These are phyloP conservation scores for Litchi chinensis DNA, from an alignment of 345 rosid genomes.

Conservation along the genomic window DNA sequence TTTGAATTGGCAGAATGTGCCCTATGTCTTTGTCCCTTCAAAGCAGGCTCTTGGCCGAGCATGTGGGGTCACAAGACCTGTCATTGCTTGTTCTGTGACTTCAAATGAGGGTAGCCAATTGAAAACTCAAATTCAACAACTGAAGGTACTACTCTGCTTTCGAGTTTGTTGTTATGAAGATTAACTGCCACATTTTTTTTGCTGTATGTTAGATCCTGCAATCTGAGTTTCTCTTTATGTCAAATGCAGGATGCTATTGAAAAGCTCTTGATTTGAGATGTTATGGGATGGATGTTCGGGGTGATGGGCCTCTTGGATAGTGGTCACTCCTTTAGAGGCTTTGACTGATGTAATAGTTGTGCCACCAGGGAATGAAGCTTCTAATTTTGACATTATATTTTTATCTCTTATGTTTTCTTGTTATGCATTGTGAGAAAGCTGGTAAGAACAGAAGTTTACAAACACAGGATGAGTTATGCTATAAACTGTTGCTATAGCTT, in stretches of 20 bases:
- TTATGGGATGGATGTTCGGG: slow-evolving; percentile 42
- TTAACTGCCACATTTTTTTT: too few relatives aligned
- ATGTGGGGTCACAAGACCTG: slow-evolving; percentile 92
- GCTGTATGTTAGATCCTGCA: too few relatives aligned
- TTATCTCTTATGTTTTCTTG: neutral
- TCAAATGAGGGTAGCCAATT: slow-evolving; percentile 80
- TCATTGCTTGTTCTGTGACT: slow-evolving; percentile 83
- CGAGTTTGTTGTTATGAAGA: too few relatives aligned
- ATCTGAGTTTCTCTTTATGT: neutral
- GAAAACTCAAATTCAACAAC: slow-evolving; percentile 77
- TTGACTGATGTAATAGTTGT: slow-evolving; percentile 57
- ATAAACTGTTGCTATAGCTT: neutral
- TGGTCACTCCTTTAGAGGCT: slow-evolving; percentile 47
- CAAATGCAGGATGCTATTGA: slow-evolving; percentile 84
- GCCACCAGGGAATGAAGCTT: slow-evolving; percentile 20
- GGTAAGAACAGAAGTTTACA: neutral
- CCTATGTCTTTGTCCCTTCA: slow-evolving; percentile 92
- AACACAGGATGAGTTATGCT: neutral
- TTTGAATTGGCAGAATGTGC: slow-evolving; percentile 68
- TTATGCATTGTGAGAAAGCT: neutral
- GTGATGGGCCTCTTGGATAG: slow-evolving; percentile 78
- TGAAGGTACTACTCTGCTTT: slow-evolving; percentile 58
- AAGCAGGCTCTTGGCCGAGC: slow-evolving; percentile 92
- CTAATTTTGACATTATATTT: neutral
- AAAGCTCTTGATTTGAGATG: slow-evolving; percentile 72